Conservation (phyloP, 176 grass and related monocot genomes). For the Cymbopogon citratus region DNA sequence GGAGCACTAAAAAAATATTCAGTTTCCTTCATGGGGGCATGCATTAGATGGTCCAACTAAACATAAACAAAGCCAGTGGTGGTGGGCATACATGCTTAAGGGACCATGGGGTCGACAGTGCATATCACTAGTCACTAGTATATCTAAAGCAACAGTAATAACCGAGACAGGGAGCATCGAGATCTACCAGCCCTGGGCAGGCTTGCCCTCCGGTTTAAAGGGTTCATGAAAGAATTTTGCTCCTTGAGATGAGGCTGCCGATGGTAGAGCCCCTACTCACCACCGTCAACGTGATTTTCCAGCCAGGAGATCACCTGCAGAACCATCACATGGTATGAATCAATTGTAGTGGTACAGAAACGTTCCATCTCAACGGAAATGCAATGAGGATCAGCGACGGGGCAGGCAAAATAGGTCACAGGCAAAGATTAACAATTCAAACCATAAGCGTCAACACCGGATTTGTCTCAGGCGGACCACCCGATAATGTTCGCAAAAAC, state of each 20-base stretch:
- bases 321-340: constrained; percentile 15
- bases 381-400: not conserved
- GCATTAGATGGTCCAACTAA: constrained; percentile 31
- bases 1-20: constrained; percentile 1
- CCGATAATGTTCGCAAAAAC: not conserved
- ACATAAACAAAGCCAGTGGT: constrained; percentile 33
- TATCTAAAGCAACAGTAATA: constrained; percentile 41
- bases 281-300: not conserved
- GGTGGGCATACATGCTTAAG: constrained; percentile 34
- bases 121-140: constrained; percentile 7
- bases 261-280: constrained; percentile 11
- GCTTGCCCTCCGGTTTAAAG: constrained; percentile 64
- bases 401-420: not conserved
- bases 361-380: not conserved
- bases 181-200: constrained; percentile 70
- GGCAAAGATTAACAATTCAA: not conserved
- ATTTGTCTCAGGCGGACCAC: not conserved
- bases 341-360: constrained; percentile 14
- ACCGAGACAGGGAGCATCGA: constrained; percentile 26
- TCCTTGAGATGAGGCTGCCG: constrained; percentile 12
- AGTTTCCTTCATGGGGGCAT: constrained; percentile 4
- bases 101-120: constrained; percentile 7
- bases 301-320: constrained; percentile 3
- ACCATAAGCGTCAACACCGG: not conserved
- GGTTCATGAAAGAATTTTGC: constrained; percentile 66